These are phyloP conservation scores for Zygosaccharomyces pseudobailii DNA, from an alignment of 1,139 yeast genomes.

Conservation along the genomic window DNA sequence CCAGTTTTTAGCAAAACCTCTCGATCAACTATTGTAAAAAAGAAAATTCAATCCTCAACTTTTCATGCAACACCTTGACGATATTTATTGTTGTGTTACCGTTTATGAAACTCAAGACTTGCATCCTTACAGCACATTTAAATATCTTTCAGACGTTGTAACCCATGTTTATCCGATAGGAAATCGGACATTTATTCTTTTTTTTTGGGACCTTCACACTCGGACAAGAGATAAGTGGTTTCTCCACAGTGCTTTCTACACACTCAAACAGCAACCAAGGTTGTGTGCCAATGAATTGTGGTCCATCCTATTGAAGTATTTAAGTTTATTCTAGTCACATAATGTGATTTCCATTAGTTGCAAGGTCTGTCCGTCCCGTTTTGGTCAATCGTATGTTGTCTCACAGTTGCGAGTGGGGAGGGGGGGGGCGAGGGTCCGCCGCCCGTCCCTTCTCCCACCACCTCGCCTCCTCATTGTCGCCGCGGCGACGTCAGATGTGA, in stretches of 20 bases:
- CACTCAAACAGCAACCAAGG: not conserved
- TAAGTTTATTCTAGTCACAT: not conserved
- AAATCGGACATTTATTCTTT: not conserved
- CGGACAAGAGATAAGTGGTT: not conserved
- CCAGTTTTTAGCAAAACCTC: no score
- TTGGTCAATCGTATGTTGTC: not conserved
- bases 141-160: not conserved
- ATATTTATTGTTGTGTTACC: no score
- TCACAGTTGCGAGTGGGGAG: not conserved
- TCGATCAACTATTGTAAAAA: no score
- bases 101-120: no score
- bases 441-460: not conserved
- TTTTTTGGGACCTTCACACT: not conserved
- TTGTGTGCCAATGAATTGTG: no score
- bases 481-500: constrained; percentile 2
- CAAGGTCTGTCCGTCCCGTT: not conserved
- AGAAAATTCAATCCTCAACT: no score
- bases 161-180: not conserved
- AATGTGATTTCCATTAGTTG: no score
- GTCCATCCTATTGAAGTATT: not conserved
- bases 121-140: no score
- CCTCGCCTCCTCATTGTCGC: not conserved
- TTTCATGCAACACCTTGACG: no score
- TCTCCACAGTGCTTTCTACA: not conserved
- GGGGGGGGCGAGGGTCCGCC: not conserved